Evolutionary conservation across 1,284 basidiomycete genomes (phyloP).

Genomic region (Erythrobasidium hasegawianum): DNA sequence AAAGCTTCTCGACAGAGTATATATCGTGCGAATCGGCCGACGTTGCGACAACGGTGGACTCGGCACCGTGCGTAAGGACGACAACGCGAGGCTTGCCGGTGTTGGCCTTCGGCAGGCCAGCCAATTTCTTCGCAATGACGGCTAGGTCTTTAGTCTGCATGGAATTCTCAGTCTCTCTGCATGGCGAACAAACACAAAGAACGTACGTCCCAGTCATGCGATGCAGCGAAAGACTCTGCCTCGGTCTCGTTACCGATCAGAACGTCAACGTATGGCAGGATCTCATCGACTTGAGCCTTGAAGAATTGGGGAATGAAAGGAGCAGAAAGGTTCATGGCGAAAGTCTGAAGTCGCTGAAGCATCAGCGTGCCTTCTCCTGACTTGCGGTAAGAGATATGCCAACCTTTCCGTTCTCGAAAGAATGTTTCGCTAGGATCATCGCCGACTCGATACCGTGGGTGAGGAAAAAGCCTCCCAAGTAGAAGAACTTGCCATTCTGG

Average conservation of each 20-base stretch:
- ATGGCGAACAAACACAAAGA: too few relatives aligned
- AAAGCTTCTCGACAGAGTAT: constrained; percentile 63
- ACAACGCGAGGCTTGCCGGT: constrained; percentile 71
- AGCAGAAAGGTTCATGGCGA: constrained; percentile 90
- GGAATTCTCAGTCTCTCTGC: not conserved
- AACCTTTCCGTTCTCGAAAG: constrained; percentile 74
- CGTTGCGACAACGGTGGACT: constrained; percentile 74
- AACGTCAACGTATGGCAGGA: constrained; percentile 78
- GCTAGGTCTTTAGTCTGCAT: constrained; percentile 60
- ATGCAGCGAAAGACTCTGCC: constrained; percentile 77
- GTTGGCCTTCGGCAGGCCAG: constrained; percentile 61
- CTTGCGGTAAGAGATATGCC: constrained; percentile 21
- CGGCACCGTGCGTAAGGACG: constrained; percentile 85
- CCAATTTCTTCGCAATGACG: constrained; percentile 69
- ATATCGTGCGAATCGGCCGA: constrained; percentile 56
- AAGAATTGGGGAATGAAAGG: constrained; percentile 98
- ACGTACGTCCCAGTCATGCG: constrained; percentile 56
- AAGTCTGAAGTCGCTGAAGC: constrained; percentile 57
- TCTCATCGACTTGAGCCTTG: constrained; percentile 68
- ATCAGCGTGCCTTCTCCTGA: not conserved
- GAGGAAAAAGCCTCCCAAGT: constrained; percentile 96
- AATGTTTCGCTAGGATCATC: constrained; percentile 72
- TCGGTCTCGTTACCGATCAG: constrained; percentile 93
- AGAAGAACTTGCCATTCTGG: constrained; percentile 77
- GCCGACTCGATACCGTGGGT: constrained; percentile 81